A percentile compares a stretch with the other conserved stretches of the same genome.
phyloP scores from a whole-genome alignment of 2,329 filamentous ascomycete genomes.

The Beauveria rudraprayagi region DNA sequence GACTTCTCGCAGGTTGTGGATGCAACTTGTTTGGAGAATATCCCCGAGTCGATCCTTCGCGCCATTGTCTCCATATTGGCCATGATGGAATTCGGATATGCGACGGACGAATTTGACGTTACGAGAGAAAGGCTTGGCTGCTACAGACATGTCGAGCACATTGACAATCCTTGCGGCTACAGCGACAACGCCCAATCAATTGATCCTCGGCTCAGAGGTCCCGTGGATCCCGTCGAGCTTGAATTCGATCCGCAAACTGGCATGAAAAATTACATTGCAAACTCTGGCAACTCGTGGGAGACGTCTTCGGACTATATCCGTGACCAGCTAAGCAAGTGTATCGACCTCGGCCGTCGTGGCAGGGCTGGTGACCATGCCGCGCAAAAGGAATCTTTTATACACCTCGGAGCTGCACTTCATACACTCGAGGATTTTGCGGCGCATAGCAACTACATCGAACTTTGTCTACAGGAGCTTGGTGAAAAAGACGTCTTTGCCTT shows the following conservation, averaged over 20 bases:
- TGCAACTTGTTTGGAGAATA: slow-evolving; percentile 35
- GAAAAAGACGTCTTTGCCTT: slow-evolving; percentile 56
- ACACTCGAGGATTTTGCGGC: slow-evolving; percentile 59
- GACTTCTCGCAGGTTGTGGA: slow-evolving; percentile 75
- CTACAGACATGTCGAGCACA: slow-evolving; percentile 64
- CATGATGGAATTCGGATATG: slow-evolving; percentile 46
- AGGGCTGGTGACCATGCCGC: slow-evolving; percentile 48
- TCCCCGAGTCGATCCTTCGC: slow-evolving; percentile 21
- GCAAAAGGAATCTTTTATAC: slow-evolving; percentile 62
- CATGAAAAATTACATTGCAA: slow-evolving; percentile 97
- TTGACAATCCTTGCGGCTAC: slow-evolving; percentile 70
- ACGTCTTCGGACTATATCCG: slow-evolving; percentile 76
- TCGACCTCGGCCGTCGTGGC: slow-evolving; percentile 61
- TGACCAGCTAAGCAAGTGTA: slow-evolving; percentile 58
- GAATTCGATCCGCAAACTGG: slow-evolving; percentile 64
- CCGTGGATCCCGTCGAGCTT: slow-evolving; percentile 63
- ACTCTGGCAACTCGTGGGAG: slow-evolving; percentile 64
- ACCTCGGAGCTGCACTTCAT: slow-evolving; percentile 62
- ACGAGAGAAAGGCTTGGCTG: slow-evolving; percentile 68
- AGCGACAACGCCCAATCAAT: slow-evolving; percentile 66
- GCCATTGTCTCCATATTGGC: slow-evolving; percentile 24
- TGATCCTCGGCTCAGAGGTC: slow-evolving; percentile 69
- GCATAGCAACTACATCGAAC: slow-evolving; percentile 70
- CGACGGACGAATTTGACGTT: slow-evolving; percentile 72
- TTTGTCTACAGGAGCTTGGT: slow-evolving; percentile 62